Conservation (phyloP, 257 asterid genomes). For the Avicennia marina region DNA sequence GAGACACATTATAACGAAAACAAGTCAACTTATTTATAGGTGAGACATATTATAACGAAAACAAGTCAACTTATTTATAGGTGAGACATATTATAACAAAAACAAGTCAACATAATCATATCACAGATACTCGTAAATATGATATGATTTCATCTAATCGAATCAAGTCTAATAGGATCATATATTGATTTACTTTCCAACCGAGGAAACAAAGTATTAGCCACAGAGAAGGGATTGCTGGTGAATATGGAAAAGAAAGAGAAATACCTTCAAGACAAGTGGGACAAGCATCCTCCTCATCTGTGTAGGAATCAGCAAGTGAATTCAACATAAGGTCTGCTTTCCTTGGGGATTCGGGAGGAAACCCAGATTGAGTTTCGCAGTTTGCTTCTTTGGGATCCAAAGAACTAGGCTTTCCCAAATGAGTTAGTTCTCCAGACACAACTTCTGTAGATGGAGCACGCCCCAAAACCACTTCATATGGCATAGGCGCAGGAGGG, state of each 20-base stretch:
- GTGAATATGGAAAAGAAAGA: background rate
- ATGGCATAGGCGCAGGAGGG: slow-evolving; percentile 56
- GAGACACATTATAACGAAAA: too few relatives aligned
- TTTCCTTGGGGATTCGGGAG: slow-evolving; percentile 40
- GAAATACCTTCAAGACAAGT: slow-evolving; percentile 81
- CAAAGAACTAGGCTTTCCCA: slow-evolving; percentile 12
- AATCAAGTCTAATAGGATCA: too few relatives aligned
- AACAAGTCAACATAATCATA: too few relatives aligned
- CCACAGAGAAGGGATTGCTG: background rate
- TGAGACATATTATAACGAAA: too few relatives aligned
- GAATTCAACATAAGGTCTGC: slow-evolving; percentile 29
- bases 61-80: too few relatives aligned
- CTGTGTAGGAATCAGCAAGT: slow-evolving; percentile 20
- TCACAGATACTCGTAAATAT: too few relatives aligned
- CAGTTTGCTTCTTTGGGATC: slow-evolving; percentile 35
- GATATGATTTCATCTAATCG: too few relatives aligned
- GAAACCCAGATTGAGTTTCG: slow-evolving; percentile 22
- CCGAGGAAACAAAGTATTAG: background rate
- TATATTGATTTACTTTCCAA: too few relatives aligned
- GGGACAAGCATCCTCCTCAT: slow-evolving; percentile 67
- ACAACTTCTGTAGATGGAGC: slow-evolving; percentile 27
- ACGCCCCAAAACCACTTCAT: slow-evolving; percentile 40
- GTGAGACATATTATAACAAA: too few relatives aligned
- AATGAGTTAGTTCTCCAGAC: slow-evolving; percentile 21
- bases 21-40: too few relatives aligned